A percentile compares a stretch with the other conserved stretches of the same genome.
Conservation (phyloP, 768 basidiomycete genomes). For the Leccinum uliginosum region DNA sequence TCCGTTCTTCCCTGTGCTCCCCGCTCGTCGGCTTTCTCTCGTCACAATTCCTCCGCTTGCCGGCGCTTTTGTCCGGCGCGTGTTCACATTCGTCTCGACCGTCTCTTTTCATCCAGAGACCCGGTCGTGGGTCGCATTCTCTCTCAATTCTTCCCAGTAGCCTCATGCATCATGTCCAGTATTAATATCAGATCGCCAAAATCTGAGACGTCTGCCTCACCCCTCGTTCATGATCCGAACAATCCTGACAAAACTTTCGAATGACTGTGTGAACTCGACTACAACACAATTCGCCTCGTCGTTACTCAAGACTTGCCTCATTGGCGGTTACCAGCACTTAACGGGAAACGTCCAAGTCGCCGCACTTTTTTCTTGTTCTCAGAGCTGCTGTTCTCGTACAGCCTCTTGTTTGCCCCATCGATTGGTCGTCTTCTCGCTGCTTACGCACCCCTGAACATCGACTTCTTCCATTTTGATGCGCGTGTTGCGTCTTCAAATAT, state of each 20-base stretch:
- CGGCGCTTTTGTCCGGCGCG: conserved; percentile 3
- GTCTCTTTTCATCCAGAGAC: not conserved
- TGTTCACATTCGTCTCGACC: not conserved
- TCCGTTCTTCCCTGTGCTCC: conserved; percentile 2
- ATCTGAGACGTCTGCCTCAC: conserved; percentile 21
- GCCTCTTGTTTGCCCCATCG: conserved; percentile 21
- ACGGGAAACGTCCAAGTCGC: conserved; percentile 13
- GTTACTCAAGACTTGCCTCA: conserved; percentile 11
- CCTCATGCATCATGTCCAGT: conserved; percentile 28
- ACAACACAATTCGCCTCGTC: not conserved
- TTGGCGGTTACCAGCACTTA: conserved; percentile 5
- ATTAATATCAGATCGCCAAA: conserved; percentile 31
- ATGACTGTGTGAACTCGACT: conserved; percentile 23
- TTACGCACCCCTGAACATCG: conserved; percentile 23
- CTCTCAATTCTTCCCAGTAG: conserved; percentile 7
- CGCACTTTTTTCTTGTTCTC: conserved; percentile 9
- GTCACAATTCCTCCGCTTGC: not conserved
- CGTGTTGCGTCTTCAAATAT: conserved; percentile 31
- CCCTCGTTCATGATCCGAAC: conserved; percentile 27
- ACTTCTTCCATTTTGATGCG: conserved; percentile 35
- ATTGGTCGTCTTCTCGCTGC: conserved; percentile 16
- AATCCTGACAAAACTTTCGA: conserved; percentile 11
- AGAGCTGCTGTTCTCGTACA: conserved; percentile 16
- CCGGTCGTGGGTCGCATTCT: not conserved
- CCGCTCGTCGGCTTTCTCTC: conserved; percentile 2